Evolutionary conservation across 768 basidiomycete genomes (phyloP), one percentile per base, ranked within the genome.

Genomic region (Leucogyrophana mollusca): DNA sequence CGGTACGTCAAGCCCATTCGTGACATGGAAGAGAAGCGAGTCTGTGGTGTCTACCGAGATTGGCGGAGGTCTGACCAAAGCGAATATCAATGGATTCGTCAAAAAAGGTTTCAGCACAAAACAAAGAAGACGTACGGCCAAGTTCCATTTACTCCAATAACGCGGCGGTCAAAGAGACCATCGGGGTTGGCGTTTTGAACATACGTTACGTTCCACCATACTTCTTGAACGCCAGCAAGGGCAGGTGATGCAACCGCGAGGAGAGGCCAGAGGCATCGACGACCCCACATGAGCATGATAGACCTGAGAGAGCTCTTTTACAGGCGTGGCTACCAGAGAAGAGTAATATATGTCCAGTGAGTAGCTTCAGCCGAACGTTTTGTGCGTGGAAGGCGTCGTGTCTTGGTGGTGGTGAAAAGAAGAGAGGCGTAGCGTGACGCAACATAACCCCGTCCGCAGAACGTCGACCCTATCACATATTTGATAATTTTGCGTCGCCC

Each of bases 191-290:
- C 85, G 51, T 79, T 69, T 27, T 81, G 64, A 44, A 87, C 82
- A 53, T 87, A 92, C 40, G 89, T 84, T 66, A 95, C 76, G 68
- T 94, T 86, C 90, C 90, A 91, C 85, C 85, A 87, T 21, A 80
- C 49, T 60, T 87, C 85, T 2, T 79, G 71, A 24, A 86, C 71
- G 23, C 73, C 83, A 36, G 80, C 83, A 32, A 79, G 62, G 10
- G 64, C 76, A 23, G 73, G 69, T 10, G 69, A 52, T 27, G 67
- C 65, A 37, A 37, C 7, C n/a, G 20, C n/a, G n/a, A 37, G 35
- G 35, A 71, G 43, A n/a, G n/a, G n/a, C 16, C n/a, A 37, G 16
- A 37, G 20, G n/a, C 9, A 37, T 6, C 35, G 35, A 37, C 7
- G 20, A 21, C 8, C 6, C 35, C 35, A 16, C 35, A 37, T 37